A percentile compares a stretch with the other conserved stretches of the same genome.
Evolutionary conservation across 1,284 basidiomycete genomes (phyloP).

Genomic region (Marasmius oreades): DNA sequence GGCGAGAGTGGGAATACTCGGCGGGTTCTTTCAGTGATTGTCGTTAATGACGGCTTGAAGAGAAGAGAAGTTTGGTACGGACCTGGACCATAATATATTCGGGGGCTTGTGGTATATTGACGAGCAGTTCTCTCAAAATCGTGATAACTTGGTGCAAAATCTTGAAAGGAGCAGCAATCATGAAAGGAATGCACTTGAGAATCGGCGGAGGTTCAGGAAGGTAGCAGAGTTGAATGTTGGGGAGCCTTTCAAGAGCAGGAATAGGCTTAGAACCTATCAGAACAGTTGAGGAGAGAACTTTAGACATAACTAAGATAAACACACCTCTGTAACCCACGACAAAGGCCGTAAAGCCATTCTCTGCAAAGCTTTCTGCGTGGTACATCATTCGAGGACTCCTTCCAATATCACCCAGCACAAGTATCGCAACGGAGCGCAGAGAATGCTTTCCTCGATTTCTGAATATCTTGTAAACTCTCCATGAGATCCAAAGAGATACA

Average conservation of each 20-base stretch:
- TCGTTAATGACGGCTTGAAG: conserved; percentile 4
- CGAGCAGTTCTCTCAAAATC: conserved; percentile 62
- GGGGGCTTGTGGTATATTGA: conserved; percentile 64
- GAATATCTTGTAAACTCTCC: conserved; percentile 25
- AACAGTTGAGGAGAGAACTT: not conserved
- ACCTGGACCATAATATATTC: conserved; percentile 92
- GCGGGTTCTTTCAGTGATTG: conserved; percentile 72
- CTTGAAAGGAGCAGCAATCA: conserved; percentile 79
- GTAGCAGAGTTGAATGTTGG: conserved; percentile 63
- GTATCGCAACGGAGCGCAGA: conserved; percentile 72
- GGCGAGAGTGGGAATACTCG: conserved; percentile 90
- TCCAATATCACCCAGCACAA: conserved; percentile 96
- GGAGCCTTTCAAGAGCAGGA: conserved; percentile 60
- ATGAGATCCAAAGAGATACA: conserved; percentile 27
- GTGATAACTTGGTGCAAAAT: conserved; percentile 65
- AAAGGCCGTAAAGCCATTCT: conserved; percentile 75
- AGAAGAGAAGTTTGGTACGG: conserved; percentile 21
- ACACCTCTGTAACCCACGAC: conserved; percentile 86
- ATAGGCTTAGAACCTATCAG: conserved; percentile 70
- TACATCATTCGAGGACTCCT: conserved; percentile 98
- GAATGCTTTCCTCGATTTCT: conserved; percentile 37
- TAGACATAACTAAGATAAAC: conserved; percentile 16
- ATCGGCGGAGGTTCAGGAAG: conserved; percentile 62
- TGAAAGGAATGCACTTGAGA: conserved; percentile 64
- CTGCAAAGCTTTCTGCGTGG: conserved; percentile 90